Conservation (phyloP, 1,139 yeast species). For the Pichia sp. region DNA sequence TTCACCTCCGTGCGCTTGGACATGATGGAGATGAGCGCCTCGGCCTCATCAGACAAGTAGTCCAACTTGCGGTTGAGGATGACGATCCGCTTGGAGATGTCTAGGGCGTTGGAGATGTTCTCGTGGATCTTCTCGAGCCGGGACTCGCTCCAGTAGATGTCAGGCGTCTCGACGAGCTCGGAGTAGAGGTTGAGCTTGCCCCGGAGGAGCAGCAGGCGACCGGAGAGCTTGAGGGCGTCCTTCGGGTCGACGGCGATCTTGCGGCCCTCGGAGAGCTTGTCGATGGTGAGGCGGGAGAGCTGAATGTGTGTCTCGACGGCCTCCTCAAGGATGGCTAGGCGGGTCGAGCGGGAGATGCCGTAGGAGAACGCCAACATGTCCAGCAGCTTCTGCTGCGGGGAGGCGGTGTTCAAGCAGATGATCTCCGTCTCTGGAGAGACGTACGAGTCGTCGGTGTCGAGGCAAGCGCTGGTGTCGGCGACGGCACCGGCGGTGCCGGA, state of each 20-base stretch:
- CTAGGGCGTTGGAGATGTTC: constrained; percentile 65
- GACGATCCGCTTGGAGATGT: constrained; percentile 70
- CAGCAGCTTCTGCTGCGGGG: constrained; percentile 46
- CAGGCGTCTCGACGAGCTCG: constrained; percentile 91
- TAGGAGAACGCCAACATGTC: constrained; percentile 89
- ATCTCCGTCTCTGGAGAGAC: constrained; percentile 20
- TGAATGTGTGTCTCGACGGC: constrained; percentile 64
- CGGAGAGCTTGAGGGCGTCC: constrained; percentile 67
- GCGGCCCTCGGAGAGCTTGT: constrained; percentile 60
- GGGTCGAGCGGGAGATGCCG: constrained; percentile 81
- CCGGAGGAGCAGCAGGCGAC: constrained; percentile 66
- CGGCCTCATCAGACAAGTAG: constrained; percentile 84
- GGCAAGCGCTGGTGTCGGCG: no score
- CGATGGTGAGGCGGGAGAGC: constrained; percentile 61
- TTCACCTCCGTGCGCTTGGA: constrained; percentile 74
- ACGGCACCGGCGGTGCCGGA: constrained; percentile 9
- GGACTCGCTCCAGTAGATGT: constrained; percentile 89
- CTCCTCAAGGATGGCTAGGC: constrained; percentile 73
- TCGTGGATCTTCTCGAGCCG: constrained; percentile 71
- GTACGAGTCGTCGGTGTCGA: constrained; percentile 8
- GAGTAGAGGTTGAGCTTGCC: constrained; percentile 82
- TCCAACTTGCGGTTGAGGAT: constrained; percentile 81
- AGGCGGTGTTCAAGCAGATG: constrained; percentile 35
- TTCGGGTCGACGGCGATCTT: constrained; percentile 54
- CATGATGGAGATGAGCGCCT: constrained; percentile 69